Base-by-base conservation (phyloP, 1,139 yeast species). In the Blastobotrys ciferrii region DNA sequence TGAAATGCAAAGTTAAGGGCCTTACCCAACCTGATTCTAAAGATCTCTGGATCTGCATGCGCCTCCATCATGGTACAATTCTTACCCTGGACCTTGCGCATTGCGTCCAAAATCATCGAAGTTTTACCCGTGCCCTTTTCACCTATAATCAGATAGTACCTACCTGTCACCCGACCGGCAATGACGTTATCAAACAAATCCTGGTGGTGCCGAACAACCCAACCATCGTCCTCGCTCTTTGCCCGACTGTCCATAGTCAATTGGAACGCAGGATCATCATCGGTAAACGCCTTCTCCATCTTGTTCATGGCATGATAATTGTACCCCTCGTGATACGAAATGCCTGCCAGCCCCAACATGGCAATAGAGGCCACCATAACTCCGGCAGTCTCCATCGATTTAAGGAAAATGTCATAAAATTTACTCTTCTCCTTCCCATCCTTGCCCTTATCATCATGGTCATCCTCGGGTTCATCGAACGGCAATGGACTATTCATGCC, bases 41-140 rank as follows among this genome's bases (percentile, higher is more conserved):
- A 84, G 46, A 87, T 82, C 63, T 87, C 95, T 0, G 94, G 89
- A 62, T 87, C 95, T 0, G 92, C 85, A 60, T 86, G 94, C 1
- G 95, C 94, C 63, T 87, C 95, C 57, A 87, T 72, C 51, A 84
- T 75, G 1, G 88, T 79, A 45, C 88, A 87, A 58, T 83, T 81
- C 50, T 68, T 68, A 1, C 92, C 89, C 41, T 76, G 70, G 1
- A 80, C 79, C 55, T 81, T 77, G 53, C 81, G 77, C 75, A 87
- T 81, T 2, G 91, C 78, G 40, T 84, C 89, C 57, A 82, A 65
- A 25, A 85, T 71, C 66, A 86, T 73, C 1, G 92, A 82, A 0
- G 91, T 83, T 60, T 87, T 87, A 2, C 95, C 95, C 0, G 94
- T 86, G 0, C 95, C 95, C 62, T 87, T 86, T 64, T 87, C 95